These are phyloP conservation scores for Parastagonospora nodorum DNA, from an alignment of 2,329 filamentous ascomycete species.

Conservation along the genomic window DNA sequence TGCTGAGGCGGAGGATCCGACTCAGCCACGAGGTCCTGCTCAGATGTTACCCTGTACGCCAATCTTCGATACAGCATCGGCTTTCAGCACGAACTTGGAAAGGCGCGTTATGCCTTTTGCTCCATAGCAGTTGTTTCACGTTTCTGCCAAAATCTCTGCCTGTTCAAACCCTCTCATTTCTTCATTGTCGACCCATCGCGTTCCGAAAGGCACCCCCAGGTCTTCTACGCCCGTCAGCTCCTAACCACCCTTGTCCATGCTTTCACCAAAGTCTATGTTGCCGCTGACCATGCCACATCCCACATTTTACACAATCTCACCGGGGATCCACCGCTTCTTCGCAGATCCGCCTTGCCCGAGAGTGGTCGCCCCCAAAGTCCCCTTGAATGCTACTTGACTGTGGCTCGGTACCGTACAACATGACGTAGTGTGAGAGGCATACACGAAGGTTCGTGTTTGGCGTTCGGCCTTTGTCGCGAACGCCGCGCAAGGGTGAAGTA, in stretches of 20 bases:
- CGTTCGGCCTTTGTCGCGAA: too few species aligned
- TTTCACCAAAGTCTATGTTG: slow-evolving; percentile 4
- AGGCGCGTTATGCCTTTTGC: too few species aligned
- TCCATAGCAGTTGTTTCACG: too few species aligned
- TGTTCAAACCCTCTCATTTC: not conserved
- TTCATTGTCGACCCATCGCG: not conserved
- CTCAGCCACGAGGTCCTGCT: slow-evolving; percentile 27
- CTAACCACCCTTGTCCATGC: slow-evolving; percentile 8
- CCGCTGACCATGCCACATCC: slow-evolving; percentile 15
- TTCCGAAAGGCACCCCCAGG: slow-evolving; percentile 9
- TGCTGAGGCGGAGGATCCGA: slow-evolving; percentile 23
- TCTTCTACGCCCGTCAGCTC: slow-evolving; percentile 6
- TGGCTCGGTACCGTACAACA: too few species aligned
- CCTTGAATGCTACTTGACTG: too few species aligned
- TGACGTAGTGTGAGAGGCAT: too few species aligned
- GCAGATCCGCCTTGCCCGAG: slow-evolving; percentile 1
- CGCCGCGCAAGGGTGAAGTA: too few species aligned
- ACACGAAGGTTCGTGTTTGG: too few species aligned
- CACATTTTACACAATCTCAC: slow-evolving; percentile 6
- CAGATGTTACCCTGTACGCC: slow-evolving; percentile 10
- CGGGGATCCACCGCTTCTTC: slow-evolving; percentile 11
- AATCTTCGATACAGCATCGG: slow-evolving; percentile 3
- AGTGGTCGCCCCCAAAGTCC: not conserved
- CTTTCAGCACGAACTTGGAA: not conserved
- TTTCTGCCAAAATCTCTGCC: not conserved